Conservation (phyloP, 202 grass and related monocot genomes). For the Hordeum pubiflorum region DNA sequence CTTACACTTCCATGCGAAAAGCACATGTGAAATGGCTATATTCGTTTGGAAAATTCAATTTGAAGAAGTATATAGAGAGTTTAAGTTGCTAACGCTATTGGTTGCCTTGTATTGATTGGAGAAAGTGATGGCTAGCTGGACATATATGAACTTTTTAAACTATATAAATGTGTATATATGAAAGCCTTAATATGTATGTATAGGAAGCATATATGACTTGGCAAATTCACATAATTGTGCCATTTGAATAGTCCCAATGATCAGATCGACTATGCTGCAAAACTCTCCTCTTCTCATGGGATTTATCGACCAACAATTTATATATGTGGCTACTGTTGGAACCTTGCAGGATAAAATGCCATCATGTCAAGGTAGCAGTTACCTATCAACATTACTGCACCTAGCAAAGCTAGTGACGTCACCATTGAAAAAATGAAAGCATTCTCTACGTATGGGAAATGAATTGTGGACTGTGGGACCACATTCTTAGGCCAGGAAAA, state of each 20-base stretch:
- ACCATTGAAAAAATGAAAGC: slow-evolving; percentile 10
- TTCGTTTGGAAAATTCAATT: background rate
- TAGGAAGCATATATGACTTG: background rate
- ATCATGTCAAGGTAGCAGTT: slow-evolving; percentile 43
- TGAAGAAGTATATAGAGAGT: background rate
- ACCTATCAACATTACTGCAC: slow-evolving; percentile 18
- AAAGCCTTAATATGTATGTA: background rate
- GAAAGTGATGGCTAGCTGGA: background rate
- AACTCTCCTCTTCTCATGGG: background rate
- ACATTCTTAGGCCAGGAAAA: slow-evolving; percentile 19
- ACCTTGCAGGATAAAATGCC: slow-evolving; percentile 13
- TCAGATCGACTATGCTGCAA: background rate
- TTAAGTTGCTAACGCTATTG: slow-evolving; percentile 21
- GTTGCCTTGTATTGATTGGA: background rate
- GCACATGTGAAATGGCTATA: slow-evolving; percentile 15
- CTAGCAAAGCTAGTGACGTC: slow-evolving; percentile 7
- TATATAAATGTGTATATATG: background rate
- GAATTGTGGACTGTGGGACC: slow-evolving; percentile 25
- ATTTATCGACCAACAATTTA: background rate
- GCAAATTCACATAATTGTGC: background rate
- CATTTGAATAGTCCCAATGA: slow-evolving; percentile 3
- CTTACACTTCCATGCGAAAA: slow-evolving; percentile 2
- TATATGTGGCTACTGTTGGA: slow-evolving; percentile 28
- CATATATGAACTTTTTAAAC: background rate
- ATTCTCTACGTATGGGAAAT: slow-evolving; percentile 35